These are phyloP conservation scores for Zygoascus bituminiphila DNA, from an alignment of 805 yeast genomes.

Conservation along the genomic window DNA sequence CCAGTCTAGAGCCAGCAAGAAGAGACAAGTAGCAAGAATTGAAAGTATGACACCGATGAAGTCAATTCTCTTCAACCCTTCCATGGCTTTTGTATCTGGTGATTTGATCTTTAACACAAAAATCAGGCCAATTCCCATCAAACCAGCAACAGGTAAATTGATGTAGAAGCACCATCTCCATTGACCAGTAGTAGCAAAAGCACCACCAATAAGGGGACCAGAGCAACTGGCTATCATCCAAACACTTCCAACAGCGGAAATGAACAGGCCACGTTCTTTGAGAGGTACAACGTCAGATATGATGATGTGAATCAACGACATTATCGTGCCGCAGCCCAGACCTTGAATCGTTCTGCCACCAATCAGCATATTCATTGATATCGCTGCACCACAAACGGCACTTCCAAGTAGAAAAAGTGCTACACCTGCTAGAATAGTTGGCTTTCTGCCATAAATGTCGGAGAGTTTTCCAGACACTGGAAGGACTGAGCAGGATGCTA, in stretches of 20 bases:
- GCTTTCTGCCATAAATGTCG: conserved; percentile 37
- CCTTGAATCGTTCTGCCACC: conserved; percentile 78
- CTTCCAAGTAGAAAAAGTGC: conserved; percentile 36
- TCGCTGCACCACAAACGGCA: conserved; percentile 35
- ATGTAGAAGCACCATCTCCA: conserved; percentile 50
- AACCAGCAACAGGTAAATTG: conserved; percentile 34
- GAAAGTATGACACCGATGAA: conserved; percentile 45
- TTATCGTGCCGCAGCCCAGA: conserved; percentile 85
- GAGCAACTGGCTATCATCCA: conserved; percentile 31
- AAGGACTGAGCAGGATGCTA: conserved; percentile 56
- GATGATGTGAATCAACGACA: conserved; percentile 63
- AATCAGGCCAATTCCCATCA: conserved; percentile 18
- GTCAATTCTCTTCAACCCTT: conserved; percentile 42
- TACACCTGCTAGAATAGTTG: conserved; percentile 32
- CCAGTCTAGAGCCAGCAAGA: conserved; percentile 46
- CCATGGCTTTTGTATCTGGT: conserved; percentile 32
- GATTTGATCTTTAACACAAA: conserved; percentile 21
- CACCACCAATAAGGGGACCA: conserved; percentile 50
- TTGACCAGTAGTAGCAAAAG: conserved; percentile 32
- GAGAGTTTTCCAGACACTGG: conserved; percentile 59
- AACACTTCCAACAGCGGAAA: conserved; percentile 42
- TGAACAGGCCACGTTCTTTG: conserved; percentile 41
- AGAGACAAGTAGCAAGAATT: conserved; percentile 34
- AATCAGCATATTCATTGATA: conserved; percentile 49
- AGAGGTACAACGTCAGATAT: conserved; percentile 70